Base-by-base conservation (phyloP, 306 rosid species). In the Cucurbita maxima region DNA sequence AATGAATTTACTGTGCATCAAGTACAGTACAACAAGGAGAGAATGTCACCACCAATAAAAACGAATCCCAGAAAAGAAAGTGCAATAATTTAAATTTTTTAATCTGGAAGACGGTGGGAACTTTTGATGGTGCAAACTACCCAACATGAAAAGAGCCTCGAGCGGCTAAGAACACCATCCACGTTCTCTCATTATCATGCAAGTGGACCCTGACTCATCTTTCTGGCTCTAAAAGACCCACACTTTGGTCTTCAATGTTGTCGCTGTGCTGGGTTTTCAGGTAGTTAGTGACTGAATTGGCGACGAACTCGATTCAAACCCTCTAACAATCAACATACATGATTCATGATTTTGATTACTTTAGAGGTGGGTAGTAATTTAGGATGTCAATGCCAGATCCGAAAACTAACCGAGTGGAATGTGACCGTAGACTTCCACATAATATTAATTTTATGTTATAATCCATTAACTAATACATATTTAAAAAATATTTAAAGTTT, bases 101-200 rank as follows among this genome's bases (percentile, higher is more conserved):
- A 60, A 64, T 64, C n/a, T 10, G 18, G 71, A 18, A 64, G 30
- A 4, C 10, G 22, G 48, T 71, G 75, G 75, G 58, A 45, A 30
- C 18, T 72, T 4, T 4, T 11, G 20, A 54, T 76, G 7, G 74
- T 67, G 45, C 18, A 25, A 43, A 58, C 57, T 58, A 75, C 72
- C 75, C 70, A 62, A 71, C 37, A 72, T 73, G 74, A 43, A 79
- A 73, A 40, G 47, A 52, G 47, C 41, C 43, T 61, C 50, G 67
- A 36, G 76, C 14, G 50, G 51, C 47, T 61, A 22, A 83, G 83
- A 78, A 22, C 30, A 75, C 55, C 72, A 77, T 63, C 88, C 81
- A 80, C 78, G 41, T 58, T 77, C 62, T 10, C 64, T 80, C 81
- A 47, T 82, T 5, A 75, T 86, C 83, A 79, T 79, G 54, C 34